Base-by-base conservation (phyloP, 805 yeast genomes). In the Lachancea sp. region DNA sequence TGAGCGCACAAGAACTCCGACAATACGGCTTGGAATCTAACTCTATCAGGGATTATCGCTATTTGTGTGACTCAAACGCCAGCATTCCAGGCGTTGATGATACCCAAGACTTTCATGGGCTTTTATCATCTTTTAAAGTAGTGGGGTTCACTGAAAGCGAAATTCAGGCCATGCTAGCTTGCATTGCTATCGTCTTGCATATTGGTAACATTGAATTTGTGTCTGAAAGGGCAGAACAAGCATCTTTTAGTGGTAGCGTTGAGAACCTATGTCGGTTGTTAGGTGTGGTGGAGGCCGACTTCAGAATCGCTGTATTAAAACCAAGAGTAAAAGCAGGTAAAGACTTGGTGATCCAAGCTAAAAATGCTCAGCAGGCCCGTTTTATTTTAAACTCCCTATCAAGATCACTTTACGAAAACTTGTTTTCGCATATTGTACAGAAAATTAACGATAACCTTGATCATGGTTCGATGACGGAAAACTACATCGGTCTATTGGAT, bases 401-500 rank as follows among this genome's bases (percentile, higher is more conserved):
- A 3, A 89, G 89, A 58, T 76, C 87, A 8, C 61, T 92, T 4
- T 92, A 90, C 55, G 97, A 92, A 58, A 76, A 81, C 32, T 60
- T 88, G 7, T 92, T 92, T 65, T 83, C 82, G 36, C 77, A 69
- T 53, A 72, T 92, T 28, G 95, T 92, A 9, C 72, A 71, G 40
- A 73, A 76, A 40, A 84, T 92, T 51, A 94, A 92, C 58, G 69
- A 69, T 3, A 82, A 77, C 38, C 71, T 92, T 8, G 73, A 71
- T 46, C 72, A 64, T 33, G 64, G 68, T 6, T 61, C 67, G 3
- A 54, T 59, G 40, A 61, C 69, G 3, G 62, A 66, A 17, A 71
- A 77, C 40, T 90, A 81, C 50, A 92, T 92, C 55, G 98, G 99
- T 47, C 95, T 92, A 16, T 71, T 92, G 52, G 99, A 92, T 78